A percentile compares a stretch with the other conserved stretches of the same genome.
Conservation (phyloP, 2,329 filamentous ascomycete genomes). For the Phaeosphaeriaceae sp. region DNA sequence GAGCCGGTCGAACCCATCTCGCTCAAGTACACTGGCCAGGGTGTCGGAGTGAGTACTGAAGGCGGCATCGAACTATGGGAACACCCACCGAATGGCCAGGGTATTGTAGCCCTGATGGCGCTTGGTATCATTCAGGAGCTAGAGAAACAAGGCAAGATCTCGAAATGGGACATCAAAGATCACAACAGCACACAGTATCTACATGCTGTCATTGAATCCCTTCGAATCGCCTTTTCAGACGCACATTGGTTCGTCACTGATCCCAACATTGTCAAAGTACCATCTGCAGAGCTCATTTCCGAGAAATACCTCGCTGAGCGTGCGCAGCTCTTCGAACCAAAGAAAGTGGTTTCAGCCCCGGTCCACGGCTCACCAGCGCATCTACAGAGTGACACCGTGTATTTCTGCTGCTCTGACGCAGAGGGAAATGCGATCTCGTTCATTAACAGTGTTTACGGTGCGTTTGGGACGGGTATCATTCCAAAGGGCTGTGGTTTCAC, state of each 20-base stretch:
- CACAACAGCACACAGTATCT: constrained; percentile 80
- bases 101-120: constrained; percentile 92
- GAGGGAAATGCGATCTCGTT: constrained; percentile 91
- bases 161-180: constrained; percentile 70
- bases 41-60: constrained; percentile 56
- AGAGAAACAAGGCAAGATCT: constrained; percentile 76
- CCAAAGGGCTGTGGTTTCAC: constrained; percentile 88
- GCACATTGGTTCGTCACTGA: constrained; percentile 90
- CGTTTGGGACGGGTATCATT: constrained; percentile 87
- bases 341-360: constrained; percentile 59
- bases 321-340: constrained; percentile 65
- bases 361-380: constrained; percentile 78
- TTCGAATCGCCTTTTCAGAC: constrained; percentile 90
- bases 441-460: constrained; percentile 93
- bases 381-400: constrained; percentile 89
- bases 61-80: constrained; percentile 87
- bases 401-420: constrained; percentile 83
- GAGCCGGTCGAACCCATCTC: constrained; percentile 88
- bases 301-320: constrained; percentile 77
- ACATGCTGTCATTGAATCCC: constrained; percentile 84
- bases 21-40: constrained; percentile 75
- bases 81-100: constrained; percentile 95
- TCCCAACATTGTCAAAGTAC: constrained; percentile 73
- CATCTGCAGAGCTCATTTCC: constrained; percentile 72
- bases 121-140: constrained; percentile 89